Base-by-base conservation (phyloP, 148 eudicot species). In the Chenopodium formosanum region DNA sequence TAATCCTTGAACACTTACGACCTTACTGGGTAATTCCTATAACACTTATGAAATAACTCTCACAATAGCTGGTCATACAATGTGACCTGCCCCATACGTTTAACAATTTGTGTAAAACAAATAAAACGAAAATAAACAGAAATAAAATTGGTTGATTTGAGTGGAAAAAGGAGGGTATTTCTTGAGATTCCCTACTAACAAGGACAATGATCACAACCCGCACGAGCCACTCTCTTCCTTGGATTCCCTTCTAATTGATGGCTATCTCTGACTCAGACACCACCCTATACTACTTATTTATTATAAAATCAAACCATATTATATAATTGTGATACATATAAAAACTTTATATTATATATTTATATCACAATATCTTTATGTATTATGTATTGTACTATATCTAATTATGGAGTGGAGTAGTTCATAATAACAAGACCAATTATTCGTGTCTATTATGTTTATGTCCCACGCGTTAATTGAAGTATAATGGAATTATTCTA, bases 241-340 rank as follows among this genome's bases (percentile, higher is more conserved):
- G 89, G 89, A 86, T 86, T 86, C 89, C 83, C 76, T 81, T 63
- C 75, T 56, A 64, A 63, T 70, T 48, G 73, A 47, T 80, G 82
- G 76, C 83, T 67, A 70, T 8, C 76, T 70, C 75, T 40, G 70
- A 74, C 74, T 37, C 82, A 23, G n/a, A 53, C 66, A 34, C 20
- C n/a, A 40, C 19, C 70, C 32, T 48, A 25, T 25, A 25, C 25
- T 25, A 9, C 37, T 34, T 58, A 14, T 17, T 14, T 16, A 58
- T 58, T 58, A 17, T 14, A 12, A 62, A 6, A 62, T n/a, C 66
- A 62, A 16, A 31, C 22, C 46, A 17, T 44, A 69, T 32, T 37
- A 44, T 72, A 74, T 74, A 10, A 52, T 50, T 50, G 77, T 69
- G 17, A 84, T 48, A 77, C 58, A 34, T 74, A 70, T 56, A 56